A percentile compares a stretch with the other conserved stretches of the same genome.
Conservation (phyloP, 768 basidiomycete genomes). For the Gymnopilus dilepis region DNA sequence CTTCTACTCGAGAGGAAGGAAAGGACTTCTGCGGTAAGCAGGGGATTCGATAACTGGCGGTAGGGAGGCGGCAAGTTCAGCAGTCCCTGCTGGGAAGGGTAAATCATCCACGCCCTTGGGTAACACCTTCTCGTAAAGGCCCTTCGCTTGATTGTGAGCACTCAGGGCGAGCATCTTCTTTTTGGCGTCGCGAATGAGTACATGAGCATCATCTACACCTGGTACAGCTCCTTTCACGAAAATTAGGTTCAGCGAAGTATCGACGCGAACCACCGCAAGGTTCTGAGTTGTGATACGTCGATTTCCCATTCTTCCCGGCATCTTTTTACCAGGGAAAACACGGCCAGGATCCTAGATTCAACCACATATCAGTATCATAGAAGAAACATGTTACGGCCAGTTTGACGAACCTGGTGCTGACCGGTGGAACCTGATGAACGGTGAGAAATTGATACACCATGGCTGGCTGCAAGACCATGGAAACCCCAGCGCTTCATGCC, state of each 20-base stretch:
- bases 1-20: conserved; percentile 69
- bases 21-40: conserved; percentile 77
- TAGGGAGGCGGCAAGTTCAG: conserved; percentile 68
- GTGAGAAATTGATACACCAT: conserved; percentile 96
- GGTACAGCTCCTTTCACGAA: conserved; percentile 93
- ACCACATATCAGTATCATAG: conserved; percentile 3
- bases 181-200: conserved; percentile 87
- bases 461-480: conserved; percentile 88
- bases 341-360: conserved; percentile 88
- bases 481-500: conserved; percentile 97
- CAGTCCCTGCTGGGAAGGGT: conserved; percentile 92
- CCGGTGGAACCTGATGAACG: conserved; percentile 93
- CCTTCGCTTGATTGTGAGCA: conserved; percentile 69
- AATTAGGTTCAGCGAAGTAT: conserved; percentile 83
- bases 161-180: conserved; percentile 76
- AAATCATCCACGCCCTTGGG: conserved; percentile 84
- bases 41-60: conserved; percentile 75
- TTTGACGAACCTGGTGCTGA: conserved; percentile 79
- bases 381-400: conserved; percentile 3
- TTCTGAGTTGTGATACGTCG: conserved; percentile 85
- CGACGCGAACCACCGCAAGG: conserved; percentile 86
- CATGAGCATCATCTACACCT: conserved; percentile 86
- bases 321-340: conserved; percentile 97
- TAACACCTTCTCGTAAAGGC: conserved; percentile 75
- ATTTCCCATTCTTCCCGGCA: conserved; percentile 94